Evolutionary conservation across 1,284 basidiomycete genomes (phyloP), one percentile per base, ranked within the genome.

Genomic region (Coniophora puteana): DNA sequence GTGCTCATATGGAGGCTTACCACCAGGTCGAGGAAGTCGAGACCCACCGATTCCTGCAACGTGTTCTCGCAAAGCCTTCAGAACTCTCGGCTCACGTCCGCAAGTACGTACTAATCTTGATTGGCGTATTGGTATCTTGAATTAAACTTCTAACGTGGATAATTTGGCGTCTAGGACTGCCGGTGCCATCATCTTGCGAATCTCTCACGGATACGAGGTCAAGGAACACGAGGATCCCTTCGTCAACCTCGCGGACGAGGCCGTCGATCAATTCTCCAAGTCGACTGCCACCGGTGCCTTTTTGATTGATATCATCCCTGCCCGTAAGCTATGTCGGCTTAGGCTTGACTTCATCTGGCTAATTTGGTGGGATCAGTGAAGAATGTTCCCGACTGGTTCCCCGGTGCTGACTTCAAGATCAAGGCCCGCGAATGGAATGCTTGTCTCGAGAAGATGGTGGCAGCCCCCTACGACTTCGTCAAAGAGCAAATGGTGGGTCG

Each of bases 141-240:
- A 36, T 10, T 41, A 25, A 28, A 24, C 5, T 22, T 29, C 13
- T 36, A 11, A 6, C 14, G 27, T 30, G 16, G 16, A 27, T 27
- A 30, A 25, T 8, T 29, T 37, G 35, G 10, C 34, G 25, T 30
- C 10, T 47, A 80, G 76, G 45, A 74, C 74, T 28, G 72, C 76
- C 17, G 80, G 80, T 8, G 66, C 78, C 6, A 70, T 80, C 36
- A 74, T 80, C 23, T 58, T 83, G 25, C 70, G 72, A 29, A 78
- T 83, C 29, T 74, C 77, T 1, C 73, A 83, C 51, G 82, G 80
- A 4, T 82, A 83, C 52, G 67, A 78, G 45, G 68, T 75, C 31
- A 68, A 72, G 46, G 76, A 79, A 46, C 53, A 63, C 23, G 58
- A 73, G 20, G 82, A 83, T 47, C 78, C 77, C 1, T 71, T 82